Evolutionary conservation across 352 stramenopile species (phyloP), one percentile per base, ranked within the genome.

Genomic region (Globisporangium takayamanum): DNA sequence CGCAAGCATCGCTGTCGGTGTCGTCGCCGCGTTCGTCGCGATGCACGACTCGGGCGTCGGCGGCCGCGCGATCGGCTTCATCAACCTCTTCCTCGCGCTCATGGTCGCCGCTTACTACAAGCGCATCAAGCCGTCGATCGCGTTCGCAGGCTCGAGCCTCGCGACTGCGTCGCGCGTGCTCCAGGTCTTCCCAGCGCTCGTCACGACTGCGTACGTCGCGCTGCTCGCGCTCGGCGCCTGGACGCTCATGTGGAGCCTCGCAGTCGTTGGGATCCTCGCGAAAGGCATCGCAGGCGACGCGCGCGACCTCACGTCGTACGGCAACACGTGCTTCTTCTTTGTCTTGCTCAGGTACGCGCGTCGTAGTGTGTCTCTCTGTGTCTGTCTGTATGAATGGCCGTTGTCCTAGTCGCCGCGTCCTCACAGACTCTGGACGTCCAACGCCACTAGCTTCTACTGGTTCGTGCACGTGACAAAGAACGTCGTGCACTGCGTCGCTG

Each of bases 401-500:
- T 22, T 22, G 28, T 33, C 28, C 28, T 33, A 33, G 28, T 33
- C 28, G 1, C 28, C 33, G 33, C 10, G 33, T 39, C 33, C 33
- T 39, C 33, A 39, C 33, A 10, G 5, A 1, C 33, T 39, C 33
- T 41, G 15, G 36, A 25, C 18, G 28, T 45, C 26, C n/a, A 11
- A 2, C 15, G 10, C 25, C 33, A 16, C 33, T 16, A 94, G 85
- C 61, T 77, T 92, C 48, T 89, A 76, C 67, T 95, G 86, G 86
- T 88, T 90, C 54, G 74, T 93, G 48, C 80, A 95, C 59, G 86
- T 95, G 10, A 68, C 75, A 12, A 88, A 87, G 69, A 95, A 92
- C 61, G 70, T 92, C 26, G 84, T 95, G n/a, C 86, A 95, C 60
- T 95, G 86, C 66, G 73, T 92, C 15, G 74, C 84, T 12, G 80